Conservation (phyloP, 208 protist genomes). For the Zelonia costaricensis region DNA sequence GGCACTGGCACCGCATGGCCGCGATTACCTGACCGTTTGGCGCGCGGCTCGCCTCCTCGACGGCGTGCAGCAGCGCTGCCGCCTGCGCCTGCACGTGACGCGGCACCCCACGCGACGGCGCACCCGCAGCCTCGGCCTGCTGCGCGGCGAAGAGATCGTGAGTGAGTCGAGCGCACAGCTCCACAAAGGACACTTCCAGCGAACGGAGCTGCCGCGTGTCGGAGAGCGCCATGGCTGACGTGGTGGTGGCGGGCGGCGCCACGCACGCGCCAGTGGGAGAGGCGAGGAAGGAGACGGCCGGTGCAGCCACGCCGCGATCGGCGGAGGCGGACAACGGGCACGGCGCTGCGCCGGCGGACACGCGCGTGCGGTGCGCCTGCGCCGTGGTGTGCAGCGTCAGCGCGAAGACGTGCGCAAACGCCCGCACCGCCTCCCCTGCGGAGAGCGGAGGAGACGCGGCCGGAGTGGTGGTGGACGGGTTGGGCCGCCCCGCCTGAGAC, state of each 20-base stretch:
- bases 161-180: conserved; percentile 17
- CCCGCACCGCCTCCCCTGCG: conserved; percentile 1
- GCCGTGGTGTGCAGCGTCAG: conserved; percentile 23
- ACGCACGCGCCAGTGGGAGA: conserved; percentile 9
- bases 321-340: neutral
- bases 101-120: neutral
- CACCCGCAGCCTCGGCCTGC: neutral
- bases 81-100: conserved; percentile 5
- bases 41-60: conserved; percentile 9
- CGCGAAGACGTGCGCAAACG: conserved; percentile 29
- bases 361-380: conserved; percentile 5
- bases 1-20: conserved; percentile 16
- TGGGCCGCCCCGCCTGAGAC: too few relatives aligned
- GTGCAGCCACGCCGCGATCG: neutral
- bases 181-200: conserved; percentile 22
- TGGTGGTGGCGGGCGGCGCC: neutral
- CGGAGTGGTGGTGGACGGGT: neutral
- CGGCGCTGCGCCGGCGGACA: neutral
- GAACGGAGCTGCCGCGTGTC: conserved; percentile 16
- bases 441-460: neutral
- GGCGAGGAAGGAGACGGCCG: conserved; percentile 11
- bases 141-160: conserved; percentile 2
- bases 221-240: neutral
- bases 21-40: conserved; percentile 4
- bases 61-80: conserved; percentile 6